These are phyloP conservation scores for Boletus rufocinnamomeus DNA, from an alignment of 768 basidiomycete species.

Conservation along the genomic window DNA sequence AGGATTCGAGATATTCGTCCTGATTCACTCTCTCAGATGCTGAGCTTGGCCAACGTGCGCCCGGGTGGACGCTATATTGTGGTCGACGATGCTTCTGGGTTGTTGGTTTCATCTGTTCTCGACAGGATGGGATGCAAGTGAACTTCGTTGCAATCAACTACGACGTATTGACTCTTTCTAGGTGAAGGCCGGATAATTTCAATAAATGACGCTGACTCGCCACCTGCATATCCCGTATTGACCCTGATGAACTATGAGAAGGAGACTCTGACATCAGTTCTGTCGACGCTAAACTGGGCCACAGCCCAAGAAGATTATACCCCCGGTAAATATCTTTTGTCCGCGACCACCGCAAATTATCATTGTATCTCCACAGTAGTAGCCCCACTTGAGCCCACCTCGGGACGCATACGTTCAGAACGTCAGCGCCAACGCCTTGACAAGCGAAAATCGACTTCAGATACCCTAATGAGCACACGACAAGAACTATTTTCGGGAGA, in stretches of 20 bases:
- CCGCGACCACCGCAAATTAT: not conserved
- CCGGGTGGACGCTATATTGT: slow-evolving; percentile 88
- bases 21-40: slow-evolving; percentile 87
- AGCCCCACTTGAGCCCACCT: slow-evolving; percentile 57
- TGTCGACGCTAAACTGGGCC: slow-evolving; percentile 87
- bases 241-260: slow-evolving; percentile 83
- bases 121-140: slow-evolving; percentile 81
- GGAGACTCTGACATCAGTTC: slow-evolving; percentile 49
- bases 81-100: slow-evolving; percentile 90
- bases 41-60: slow-evolving; percentile 78
- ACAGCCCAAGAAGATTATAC: slow-evolving; percentile 77
- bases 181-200: slow-evolving; percentile 81
- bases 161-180: slow-evolving; percentile 29
- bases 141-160: not conserved
- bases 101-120: slow-evolving; percentile 81
- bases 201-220: slow-evolving; percentile 88
- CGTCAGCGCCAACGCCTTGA: slow-evolving; percentile 68
- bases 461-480: slow-evolving; percentile 60
- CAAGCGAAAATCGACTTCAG: slow-evolving; percentile 75
- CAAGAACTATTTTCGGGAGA: slow-evolving; percentile 84
- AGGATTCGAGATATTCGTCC: slow-evolving; percentile 82
- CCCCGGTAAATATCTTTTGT: slow-evolving; percentile 48
- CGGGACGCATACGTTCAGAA: slow-evolving; percentile 66
- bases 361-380: slow-evolving; percentile 43
- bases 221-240: slow-evolving; percentile 86